phyloP scores from a whole-genome alignment of 2,329 filamentous ascomycete genomes.

The Cryphonectria japonica region DNA sequence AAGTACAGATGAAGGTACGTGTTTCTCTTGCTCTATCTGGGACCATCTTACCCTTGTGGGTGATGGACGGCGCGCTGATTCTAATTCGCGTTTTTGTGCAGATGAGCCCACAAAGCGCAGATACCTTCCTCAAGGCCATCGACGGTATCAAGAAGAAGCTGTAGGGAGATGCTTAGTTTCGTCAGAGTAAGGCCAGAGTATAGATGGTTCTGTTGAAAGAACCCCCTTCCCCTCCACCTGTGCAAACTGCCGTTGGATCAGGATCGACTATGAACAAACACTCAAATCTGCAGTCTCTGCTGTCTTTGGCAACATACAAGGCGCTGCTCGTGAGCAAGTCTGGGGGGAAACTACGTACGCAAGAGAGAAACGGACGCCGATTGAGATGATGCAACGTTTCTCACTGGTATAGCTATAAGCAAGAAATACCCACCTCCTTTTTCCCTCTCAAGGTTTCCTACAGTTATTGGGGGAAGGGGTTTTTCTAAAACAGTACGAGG shows the following conservation, averaged over 20 bases:
- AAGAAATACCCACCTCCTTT: constrained; percentile 27
- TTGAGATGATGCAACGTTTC: constrained; percentile 5
- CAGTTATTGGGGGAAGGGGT: background rate
- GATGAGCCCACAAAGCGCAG: constrained; percentile 59
- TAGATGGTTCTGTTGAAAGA: background rate
- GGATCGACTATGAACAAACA: background rate
- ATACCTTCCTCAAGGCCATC: constrained; percentile 55
- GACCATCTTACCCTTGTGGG: background rate
- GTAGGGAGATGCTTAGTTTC: constrained; percentile 5
- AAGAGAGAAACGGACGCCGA: background rate
- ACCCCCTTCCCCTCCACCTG: background rate
- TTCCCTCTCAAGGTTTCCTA: constrained; percentile 11
- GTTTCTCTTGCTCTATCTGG: constrained; percentile 14
- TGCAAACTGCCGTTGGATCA: background rate
- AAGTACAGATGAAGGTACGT: constrained; percentile 64
- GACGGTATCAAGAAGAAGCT: constrained; percentile 56
- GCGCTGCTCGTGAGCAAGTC: background rate
- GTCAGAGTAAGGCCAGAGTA: background rate
- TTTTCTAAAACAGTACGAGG: constrained; percentile 1
- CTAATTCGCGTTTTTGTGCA: constrained; percentile 34
- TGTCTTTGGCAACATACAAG: background rate
- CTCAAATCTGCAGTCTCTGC: background rate
- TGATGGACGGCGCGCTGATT: background rate
- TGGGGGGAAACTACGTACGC: background rate
- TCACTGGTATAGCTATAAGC: constrained; percentile 13